These are phyloP conservation scores for Pulveroboletus sp. DNA, from an alignment of 768 basidiomycete genomes.

Conservation along the genomic window DNA sequence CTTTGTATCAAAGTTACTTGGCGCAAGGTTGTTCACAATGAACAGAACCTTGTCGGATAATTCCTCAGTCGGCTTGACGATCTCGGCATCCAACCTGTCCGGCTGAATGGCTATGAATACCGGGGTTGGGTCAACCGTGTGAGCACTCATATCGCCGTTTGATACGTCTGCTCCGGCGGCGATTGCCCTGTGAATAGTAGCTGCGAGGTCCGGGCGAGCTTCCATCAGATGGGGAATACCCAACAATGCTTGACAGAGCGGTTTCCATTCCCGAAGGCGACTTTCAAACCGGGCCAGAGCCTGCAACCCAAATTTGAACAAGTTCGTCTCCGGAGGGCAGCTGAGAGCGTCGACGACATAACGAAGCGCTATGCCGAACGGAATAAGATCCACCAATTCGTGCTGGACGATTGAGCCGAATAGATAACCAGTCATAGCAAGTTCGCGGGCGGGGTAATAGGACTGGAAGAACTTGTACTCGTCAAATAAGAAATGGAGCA, in stretches of 20 bases:
- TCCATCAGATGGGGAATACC: slow-evolving; percentile 85
- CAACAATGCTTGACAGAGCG: slow-evolving; percentile 84
- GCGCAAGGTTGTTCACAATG: slow-evolving; percentile 96
- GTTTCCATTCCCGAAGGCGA: slow-evolving; percentile 87
- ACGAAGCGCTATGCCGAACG: slow-evolving; percentile 93
- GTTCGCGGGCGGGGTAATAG: slow-evolving; percentile 89
- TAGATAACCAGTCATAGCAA: slow-evolving; percentile 92
- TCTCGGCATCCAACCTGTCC: slow-evolving; percentile 58
- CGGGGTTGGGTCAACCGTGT: slow-evolving; percentile 42
- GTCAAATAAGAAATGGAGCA: slow-evolving; percentile 99
- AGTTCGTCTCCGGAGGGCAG: slow-evolving; percentile 85
- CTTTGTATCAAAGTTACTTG: slow-evolving; percentile 88
- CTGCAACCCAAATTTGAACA: slow-evolving; percentile 94
- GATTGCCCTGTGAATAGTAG: slow-evolving; percentile 67
- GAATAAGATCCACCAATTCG: slow-evolving; percentile 88
- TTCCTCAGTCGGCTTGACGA: slow-evolving; percentile 76
- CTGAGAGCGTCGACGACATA: slow-evolving; percentile 93
- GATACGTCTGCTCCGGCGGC: slow-evolving; percentile 45
- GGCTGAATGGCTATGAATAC: slow-evolving; percentile 79
- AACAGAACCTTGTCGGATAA: slow-evolving; percentile 92
- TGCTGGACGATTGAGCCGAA: slow-evolving; percentile 96
- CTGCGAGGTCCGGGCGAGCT: slow-evolving; percentile 74
- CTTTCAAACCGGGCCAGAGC: slow-evolving; percentile 86
- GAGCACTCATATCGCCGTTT: slow-evolving; percentile 38
- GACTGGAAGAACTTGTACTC: slow-evolving; percentile 99